phyloP scores from a whole-genome alignment of 169 alveolate genomes.

The Cryptosporidium bovis region DNA sequence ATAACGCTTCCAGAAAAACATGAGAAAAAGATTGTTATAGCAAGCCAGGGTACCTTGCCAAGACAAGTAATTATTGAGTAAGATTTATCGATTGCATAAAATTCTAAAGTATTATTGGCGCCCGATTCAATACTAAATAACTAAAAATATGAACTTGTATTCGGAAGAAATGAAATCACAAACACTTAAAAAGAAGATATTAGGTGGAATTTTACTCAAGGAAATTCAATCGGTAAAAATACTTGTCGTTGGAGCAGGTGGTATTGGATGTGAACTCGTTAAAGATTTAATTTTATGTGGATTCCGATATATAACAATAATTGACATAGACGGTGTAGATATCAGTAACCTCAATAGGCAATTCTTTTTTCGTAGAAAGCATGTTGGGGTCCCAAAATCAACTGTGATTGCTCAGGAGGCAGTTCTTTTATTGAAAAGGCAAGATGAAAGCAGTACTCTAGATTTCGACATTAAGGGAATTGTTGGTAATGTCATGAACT shows the following conservation, averaged over 20 bases:
- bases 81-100: not conserved
- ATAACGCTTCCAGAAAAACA: conserved; percentile 4
- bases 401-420: conserved; percentile 87
- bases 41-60: conserved; percentile 51
- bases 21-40: conserved; percentile 60
- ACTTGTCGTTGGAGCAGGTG: conserved; percentile 97
- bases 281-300: conserved; percentile 94
- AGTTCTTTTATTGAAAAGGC: conserved; percentile 81
- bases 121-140: not conserved
- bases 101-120: not conserved
- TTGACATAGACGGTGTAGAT: conserved; percentile 97
- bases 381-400: conserved; percentile 88
- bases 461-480: conserved; percentile 83
- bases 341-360: conserved; percentile 97
- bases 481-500: conserved; percentile 88
- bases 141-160: conserved; percentile 11
- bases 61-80: conserved; percentile 46
- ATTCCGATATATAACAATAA: conserved; percentile 89
- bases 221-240: conserved; percentile 79
- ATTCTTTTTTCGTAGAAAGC: conserved; percentile 91
- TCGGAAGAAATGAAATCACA: not conserved
- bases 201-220: conserved; percentile 74
- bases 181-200: conserved; percentile 62
- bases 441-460: conserved; percentile 55
- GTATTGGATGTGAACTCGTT: conserved; percentile 98